These are phyloP conservation scores for Taphrina deformans DNA, from an alignment of 1,139 yeast species.

Conservation along the genomic window DNA sequence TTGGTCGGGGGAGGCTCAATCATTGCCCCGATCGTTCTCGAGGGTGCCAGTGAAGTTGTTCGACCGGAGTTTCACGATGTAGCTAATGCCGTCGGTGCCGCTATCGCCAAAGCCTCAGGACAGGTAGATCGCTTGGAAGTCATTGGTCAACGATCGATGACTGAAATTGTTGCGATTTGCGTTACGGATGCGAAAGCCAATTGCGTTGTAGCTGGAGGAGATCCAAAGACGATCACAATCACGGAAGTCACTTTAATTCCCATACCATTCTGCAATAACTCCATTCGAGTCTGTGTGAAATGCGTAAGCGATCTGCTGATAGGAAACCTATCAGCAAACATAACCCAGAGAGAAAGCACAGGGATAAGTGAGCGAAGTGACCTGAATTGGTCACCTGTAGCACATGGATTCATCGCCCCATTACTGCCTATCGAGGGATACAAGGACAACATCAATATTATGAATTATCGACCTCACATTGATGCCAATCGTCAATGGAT, in stretches of 20 bases:
- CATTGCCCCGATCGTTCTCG: constrained; percentile 47
- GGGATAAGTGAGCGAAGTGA: no score
- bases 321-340: background rate
- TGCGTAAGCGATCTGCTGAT: constrained; percentile 40
- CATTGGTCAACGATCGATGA: constrained; percentile 34
- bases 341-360: no score
- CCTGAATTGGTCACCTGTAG: no score
- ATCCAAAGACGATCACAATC: constrained; percentile 35
- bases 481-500: constrained; percentile 49
- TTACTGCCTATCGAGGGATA: background rate
- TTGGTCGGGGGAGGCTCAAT: constrained; percentile 54
- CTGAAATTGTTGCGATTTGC: constrained; percentile 34
- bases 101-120: constrained; percentile 49
- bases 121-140: constrained; percentile 41
- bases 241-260: constrained; percentile 39
- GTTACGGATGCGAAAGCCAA: constrained; percentile 36
- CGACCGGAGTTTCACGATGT: constrained; percentile 50
- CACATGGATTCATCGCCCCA: background rate
- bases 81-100: constrained; percentile 55
- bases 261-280: constrained; percentile 38
- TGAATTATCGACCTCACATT: constrained; percentile 47
- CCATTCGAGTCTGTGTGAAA: constrained; percentile 37
- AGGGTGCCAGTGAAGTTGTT: constrained; percentile 50
- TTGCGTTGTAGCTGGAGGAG: constrained; percentile 38
- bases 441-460: constrained; percentile 33